Percentiles rank a stretch among this genome's conserved stretches.
Conservation (phyloP, 805 yeast species). For the Starmera quercuum region DNA sequence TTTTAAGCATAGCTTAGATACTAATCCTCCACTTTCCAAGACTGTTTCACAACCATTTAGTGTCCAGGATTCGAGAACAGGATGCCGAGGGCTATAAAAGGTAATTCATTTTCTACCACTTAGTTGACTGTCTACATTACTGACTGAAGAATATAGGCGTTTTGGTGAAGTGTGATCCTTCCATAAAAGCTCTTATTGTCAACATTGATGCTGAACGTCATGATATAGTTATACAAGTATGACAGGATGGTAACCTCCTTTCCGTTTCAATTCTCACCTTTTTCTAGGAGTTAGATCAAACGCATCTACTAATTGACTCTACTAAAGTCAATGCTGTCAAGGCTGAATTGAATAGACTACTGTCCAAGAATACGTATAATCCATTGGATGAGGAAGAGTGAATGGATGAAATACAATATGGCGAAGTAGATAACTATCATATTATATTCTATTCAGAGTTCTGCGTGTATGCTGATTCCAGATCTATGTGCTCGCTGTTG, state of each 20-base stretch:
- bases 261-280: constrained; percentile 3
- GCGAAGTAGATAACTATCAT: too few relatives aligned
- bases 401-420: too few relatives aligned
- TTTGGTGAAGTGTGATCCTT: constrained; percentile 73
- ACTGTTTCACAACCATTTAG: too few relatives aligned
- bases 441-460: too few relatives aligned
- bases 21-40: too few relatives aligned
- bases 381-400: constrained; percentile 68
- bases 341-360: constrained; percentile 61
- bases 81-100: constrained; percentile 51
- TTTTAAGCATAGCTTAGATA: too few relatives aligned
- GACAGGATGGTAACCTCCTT: constrained; percentile 2
- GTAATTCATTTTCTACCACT: constrained; percentile 25
- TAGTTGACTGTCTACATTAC: constrained; percentile 21
- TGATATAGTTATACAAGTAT: constrained; percentile 55
- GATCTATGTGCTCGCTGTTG: too few relatives aligned
- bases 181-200: constrained; percentile 78
- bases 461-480: too few relatives aligned
- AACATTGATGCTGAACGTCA: constrained; percentile 71
- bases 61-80: too few relatives aligned
- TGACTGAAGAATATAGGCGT: too few relatives aligned
- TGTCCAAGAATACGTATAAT: constrained; percentile 79
- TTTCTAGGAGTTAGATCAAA: constrained; percentile 82
- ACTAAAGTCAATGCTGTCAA: constrained; percentile 71
- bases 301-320: constrained; percentile 78